A percentile compares a stretch with the other conserved stretches of the same genome.
Conservation (phyloP, 495 filamentous ascomycete genomes). For the Hyaloscypha variabilis region DNA sequence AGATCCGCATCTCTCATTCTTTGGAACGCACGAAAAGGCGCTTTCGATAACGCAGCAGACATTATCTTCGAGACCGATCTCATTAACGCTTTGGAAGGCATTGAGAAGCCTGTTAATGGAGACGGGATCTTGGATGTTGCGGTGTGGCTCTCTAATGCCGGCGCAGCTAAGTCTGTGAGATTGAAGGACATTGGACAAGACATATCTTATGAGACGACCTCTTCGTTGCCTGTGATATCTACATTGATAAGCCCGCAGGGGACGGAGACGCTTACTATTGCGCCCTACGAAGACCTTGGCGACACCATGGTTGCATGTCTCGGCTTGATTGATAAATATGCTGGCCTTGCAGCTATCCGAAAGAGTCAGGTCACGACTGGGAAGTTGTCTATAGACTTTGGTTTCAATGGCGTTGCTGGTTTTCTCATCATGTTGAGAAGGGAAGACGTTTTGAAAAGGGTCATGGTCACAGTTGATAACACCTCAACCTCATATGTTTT, state of each 20-base stretch:
- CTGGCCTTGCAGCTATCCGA: constrained; percentile 12
- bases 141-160: constrained; percentile 4
- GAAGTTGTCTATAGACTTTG: constrained; percentile 11
- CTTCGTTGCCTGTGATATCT: constrained; percentile 4
- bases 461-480: constrained; percentile 5
- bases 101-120: not conserved
- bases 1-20: constrained; percentile 11
- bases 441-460: not conserved
- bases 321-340: constrained; percentile 21
- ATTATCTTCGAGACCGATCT: constrained; percentile 18
- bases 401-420: constrained; percentile 10
- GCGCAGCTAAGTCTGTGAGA: constrained; percentile 4
- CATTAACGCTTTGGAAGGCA: constrained; percentile 12
- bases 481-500: not conserved
- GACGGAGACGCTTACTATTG: constrained; percentile 8
- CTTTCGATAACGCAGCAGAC: constrained; percentile 8
- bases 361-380: not conserved
- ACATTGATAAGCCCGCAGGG: constrained; percentile 1
- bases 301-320: constrained; percentile 7
- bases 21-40: constrained; percentile 12
- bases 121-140: constrained; percentile 5
- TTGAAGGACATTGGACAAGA: not conserved
- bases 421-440: not conserved
- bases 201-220: not conserved
- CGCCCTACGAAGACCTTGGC: constrained; percentile 3